Evolutionary conservation across 306 rosid genomes (phyloP).

Genomic region (Vachellia pachyceras): DNA sequence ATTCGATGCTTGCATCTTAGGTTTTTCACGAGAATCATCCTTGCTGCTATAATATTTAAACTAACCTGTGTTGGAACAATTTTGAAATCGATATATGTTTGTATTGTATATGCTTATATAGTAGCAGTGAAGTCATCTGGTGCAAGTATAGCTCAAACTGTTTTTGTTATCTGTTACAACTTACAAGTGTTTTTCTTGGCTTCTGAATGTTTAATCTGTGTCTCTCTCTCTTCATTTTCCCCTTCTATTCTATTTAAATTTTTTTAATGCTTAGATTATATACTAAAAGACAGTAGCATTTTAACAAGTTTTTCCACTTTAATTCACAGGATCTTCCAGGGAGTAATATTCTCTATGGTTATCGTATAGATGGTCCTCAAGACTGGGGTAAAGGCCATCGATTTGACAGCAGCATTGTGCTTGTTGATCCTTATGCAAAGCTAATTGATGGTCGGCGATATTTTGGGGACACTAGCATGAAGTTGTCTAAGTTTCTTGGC

Average conservation of each 20-base stretch:
- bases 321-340: constrained; percentile 73
- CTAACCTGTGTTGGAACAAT: constrained; percentile 4
- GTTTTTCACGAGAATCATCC: neutral
- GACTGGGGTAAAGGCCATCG: constrained; percentile 89
- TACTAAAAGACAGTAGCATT: neutral
- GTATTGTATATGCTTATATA: neutral
- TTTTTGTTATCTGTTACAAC: constrained; percentile 29
- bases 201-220: neutral
- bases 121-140: constrained; percentile 20
- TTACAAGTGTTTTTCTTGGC: constrained; percentile 12
- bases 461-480: constrained; percentile 75
- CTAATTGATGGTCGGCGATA: constrained; percentile 82
- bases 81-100: neutral
- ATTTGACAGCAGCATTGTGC: constrained; percentile 77
- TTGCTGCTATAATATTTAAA: constrained; percentile 12
- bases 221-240: neutral
- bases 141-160: constrained; percentile 10
- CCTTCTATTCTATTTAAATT: constrained; percentile 23
- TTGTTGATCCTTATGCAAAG: constrained; percentile 94
- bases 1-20: constrained; percentile 10
- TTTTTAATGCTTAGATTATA: constrained; percentile 24
- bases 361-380: constrained; percentile 80
- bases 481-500: constrained; percentile 74
- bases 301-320: constrained; percentile 18
- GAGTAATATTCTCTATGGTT: constrained; percentile 82